phyloP scores from a whole-genome alignment of 1,284 basidiomycete species.

The Afroboletus lepidellus region DNA sequence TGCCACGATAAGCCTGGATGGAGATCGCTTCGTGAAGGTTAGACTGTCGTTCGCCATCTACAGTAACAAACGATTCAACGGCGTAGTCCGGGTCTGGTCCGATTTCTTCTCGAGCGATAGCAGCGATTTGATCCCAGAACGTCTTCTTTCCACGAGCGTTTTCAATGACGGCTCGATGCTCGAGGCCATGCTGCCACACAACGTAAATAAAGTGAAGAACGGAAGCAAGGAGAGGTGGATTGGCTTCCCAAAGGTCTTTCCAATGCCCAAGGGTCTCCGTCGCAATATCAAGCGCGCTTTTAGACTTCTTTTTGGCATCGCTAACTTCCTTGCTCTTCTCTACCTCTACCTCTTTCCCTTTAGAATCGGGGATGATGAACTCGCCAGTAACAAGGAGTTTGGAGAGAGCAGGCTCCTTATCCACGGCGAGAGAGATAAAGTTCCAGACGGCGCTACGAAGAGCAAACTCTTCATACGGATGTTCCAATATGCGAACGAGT shows the following conservation, averaged over 20 bases:
- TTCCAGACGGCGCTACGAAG: constrained; percentile 80
- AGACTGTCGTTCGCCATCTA: constrained; percentile 57
- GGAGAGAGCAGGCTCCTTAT: constrained; percentile 86
- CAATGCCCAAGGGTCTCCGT: constrained; percentile 64
- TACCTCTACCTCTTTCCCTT: constrained; percentile 39
- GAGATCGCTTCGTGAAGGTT: constrained; percentile 61
- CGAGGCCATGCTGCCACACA: constrained; percentile 81
- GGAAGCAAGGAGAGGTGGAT: constrained; percentile 74
- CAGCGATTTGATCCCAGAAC: constrained; percentile 66
- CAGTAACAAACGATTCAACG: constrained; percentile 42
- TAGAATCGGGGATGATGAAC: constrained; percentile 49
- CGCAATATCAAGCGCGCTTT: constrained; percentile 64
- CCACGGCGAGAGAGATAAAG: constrained; percentile 79
- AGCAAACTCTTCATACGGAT: constrained; percentile 67
- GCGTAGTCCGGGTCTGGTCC: constrained; percentile 67
- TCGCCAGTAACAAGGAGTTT: constrained; percentile 77
- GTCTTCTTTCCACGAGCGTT: constrained; percentile 50
- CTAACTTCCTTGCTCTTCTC: constrained; percentile 7
- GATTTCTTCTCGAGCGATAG: constrained; percentile 61
- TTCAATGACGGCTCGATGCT: constrained; percentile 65
- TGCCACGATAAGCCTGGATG: constrained; percentile 65
- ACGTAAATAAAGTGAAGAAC: constrained; percentile 78
- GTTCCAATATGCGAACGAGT: constrained; percentile 63
- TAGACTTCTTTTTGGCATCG: constrained; percentile 37
- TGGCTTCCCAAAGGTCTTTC: constrained; percentile 71